Base-by-base conservation (phyloP, 108 stramenopile species). In the Discostella stelligeroides region DNA sequence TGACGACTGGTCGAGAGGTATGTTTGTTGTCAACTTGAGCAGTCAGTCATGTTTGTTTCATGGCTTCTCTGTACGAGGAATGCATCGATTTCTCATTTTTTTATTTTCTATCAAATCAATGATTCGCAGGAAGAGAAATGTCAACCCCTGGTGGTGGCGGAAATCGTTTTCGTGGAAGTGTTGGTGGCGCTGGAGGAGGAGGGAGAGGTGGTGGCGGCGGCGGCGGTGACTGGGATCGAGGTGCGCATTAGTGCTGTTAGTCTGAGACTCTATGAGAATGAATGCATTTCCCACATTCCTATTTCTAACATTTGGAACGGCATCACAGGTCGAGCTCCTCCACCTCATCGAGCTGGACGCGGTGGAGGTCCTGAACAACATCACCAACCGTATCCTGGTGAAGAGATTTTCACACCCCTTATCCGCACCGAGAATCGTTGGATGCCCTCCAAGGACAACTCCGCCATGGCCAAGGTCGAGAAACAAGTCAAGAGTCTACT, bases 401-500 rank as follows among this genome's bases (percentile, higher is more conserved):
- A 48, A 23, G 48, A 70, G 0, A 40, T 85, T 29, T 86, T 87
- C 24, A 82, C 56, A 28, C 89, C 88, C 0, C 68, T 94, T 7
- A 68, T 77, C 43, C 83, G 85, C 51, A 80, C 84, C 10, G 81
- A 73, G 17, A 91, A 91, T 67, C 81, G 87, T 4, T 94, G 93
- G 93, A 71, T 76, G 50, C 93, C 93, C 0, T 55, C 64, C 43
- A 88, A 89, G 78, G 80, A 85, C 70, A 78, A 81, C 1, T 82
- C 85, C 14, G 70, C 75, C 28, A 63, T 88, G 57, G 88, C 75
- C 29, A 82, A 81, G 49, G 81, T 88, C 5, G 87, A 90, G 29
- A 96, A 96, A 81, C 76, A 87, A 66, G 85, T 96, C 63, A 92
- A 92, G 75, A 79, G 87, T 49, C 88, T 96, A 49, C 71, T 96